These are phyloP conservation scores for Melaleuca quinquenervia DNA, from an alignment of 345 rosid species.

Conservation along the genomic window DNA sequence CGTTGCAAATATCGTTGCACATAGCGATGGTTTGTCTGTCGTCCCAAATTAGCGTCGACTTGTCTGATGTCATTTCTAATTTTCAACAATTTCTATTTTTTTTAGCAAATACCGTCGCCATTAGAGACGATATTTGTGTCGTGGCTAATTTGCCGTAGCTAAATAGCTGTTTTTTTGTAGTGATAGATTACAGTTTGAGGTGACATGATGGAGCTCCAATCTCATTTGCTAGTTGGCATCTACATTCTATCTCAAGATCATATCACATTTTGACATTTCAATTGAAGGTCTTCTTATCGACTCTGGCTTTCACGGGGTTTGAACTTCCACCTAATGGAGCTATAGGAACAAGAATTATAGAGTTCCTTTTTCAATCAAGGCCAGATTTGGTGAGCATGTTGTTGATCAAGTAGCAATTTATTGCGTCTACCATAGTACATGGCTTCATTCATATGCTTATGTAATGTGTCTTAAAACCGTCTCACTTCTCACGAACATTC, in stretches of 20 bases:
- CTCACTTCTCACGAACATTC: background rate
- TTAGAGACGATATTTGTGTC: too few relatives aligned
- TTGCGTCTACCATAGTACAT: background rate
- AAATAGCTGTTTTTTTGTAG: too few relatives aligned
- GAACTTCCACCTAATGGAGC: slow-evolving; percentile 99
- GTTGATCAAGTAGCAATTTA: background rate
- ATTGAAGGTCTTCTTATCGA: slow-evolving; percentile 72
- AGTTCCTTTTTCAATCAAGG: slow-evolving; percentile 90
- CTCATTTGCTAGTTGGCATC: background rate
- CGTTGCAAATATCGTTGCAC: too few relatives aligned
- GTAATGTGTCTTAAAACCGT: background rate
- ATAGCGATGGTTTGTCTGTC: too few relatives aligned
- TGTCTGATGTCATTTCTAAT: too few relatives aligned
- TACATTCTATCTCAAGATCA: background rate
- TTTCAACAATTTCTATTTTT: too few relatives aligned
- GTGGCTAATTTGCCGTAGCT: too few relatives aligned
- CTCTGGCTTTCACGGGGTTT: slow-evolving; percentile 93
- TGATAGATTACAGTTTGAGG: background rate
- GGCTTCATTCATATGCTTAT: background rate
- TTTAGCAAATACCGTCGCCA: too few relatives aligned
- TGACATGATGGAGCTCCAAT: background rate
- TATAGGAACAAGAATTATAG: slow-evolving; percentile 72
- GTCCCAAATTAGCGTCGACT: too few relatives aligned
- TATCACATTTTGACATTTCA: background rate
- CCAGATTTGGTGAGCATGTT: slow-evolving; percentile 60